phyloP scores from a whole-genome alignment of 495 filamentous ascomycete species.

The Darksidea phi region DNA sequence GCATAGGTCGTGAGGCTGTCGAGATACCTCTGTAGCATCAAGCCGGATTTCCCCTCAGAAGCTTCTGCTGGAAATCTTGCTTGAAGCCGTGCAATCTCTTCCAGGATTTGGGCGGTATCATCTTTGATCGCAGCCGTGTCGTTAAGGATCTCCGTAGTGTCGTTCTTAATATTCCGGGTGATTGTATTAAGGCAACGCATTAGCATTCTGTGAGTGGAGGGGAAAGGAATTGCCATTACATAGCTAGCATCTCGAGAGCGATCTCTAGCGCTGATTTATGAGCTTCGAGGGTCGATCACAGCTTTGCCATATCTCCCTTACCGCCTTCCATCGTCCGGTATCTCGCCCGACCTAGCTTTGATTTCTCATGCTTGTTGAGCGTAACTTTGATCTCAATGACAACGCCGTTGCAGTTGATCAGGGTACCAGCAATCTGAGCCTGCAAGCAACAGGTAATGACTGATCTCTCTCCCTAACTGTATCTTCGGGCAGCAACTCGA shows the following conservation, averaged over 20 bases:
- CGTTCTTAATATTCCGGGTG: slow-evolving; percentile 11
- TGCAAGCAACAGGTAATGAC: slow-evolving; percentile 29
- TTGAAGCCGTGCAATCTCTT: slow-evolving; percentile 18
- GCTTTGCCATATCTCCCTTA: slow-evolving; percentile 5
- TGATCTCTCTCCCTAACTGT: slow-evolving; percentile 29
- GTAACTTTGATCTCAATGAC: slow-evolving; percentile 1
- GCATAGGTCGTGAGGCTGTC: slow-evolving; percentile 17
- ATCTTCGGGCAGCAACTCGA: slow-evolving; percentile 51
- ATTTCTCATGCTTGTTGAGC: slow-evolving; percentile 4
- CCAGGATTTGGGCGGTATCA: slow-evolving; percentile 12
- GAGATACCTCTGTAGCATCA: slow-evolving; percentile 19
- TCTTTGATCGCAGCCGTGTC: slow-evolving; percentile 10
- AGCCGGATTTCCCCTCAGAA: background rate
- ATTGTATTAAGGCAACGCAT: background rate
- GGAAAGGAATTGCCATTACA: background rate
- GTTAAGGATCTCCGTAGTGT: background rate
- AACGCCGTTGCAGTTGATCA: slow-evolving; percentile 27
- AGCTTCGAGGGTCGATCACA: slow-evolving; percentile 1
- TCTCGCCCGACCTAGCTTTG: background rate
- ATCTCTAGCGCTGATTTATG: slow-evolving; percentile 15
- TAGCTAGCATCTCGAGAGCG: slow-evolving; percentile 5
- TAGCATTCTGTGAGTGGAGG: background rate
- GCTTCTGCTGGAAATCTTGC: background rate
- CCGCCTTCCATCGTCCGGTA: slow-evolving; percentile 9
- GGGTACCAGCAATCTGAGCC: slow-evolving; percentile 43